Conservation (phyloP, 371 early-diverging fungal genomes). For the Circinella minor region DNA sequence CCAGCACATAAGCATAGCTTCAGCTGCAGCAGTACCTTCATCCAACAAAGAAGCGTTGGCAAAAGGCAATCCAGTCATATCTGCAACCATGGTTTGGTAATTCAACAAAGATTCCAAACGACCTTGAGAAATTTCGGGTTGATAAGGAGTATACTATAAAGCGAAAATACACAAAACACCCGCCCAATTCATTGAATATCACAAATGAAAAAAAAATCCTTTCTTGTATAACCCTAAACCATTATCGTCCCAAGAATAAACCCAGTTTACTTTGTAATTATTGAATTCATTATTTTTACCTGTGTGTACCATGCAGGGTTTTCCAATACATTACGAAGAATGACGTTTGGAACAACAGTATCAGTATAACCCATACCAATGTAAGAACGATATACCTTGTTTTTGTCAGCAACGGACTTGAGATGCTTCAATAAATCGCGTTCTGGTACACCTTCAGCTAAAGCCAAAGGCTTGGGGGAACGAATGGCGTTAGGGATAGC, state of each 20-base stretch:
- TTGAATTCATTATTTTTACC: slow-evolving; percentile 34
- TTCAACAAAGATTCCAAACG: slow-evolving; percentile 95
- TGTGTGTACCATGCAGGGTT: slow-evolving; percentile 98
- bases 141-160: slow-evolving; percentile 94
- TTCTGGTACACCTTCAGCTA: slow-evolving; percentile 77
- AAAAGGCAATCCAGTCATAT: slow-evolving; percentile 92
- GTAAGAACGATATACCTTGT: slow-evolving; percentile 88
- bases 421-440: slow-evolving; percentile 81
- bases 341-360: slow-evolving; percentile 90
- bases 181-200: neutral
- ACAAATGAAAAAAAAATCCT: neutral
- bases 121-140: slow-evolving; percentile 98
- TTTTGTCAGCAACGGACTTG: slow-evolving; percentile 83
- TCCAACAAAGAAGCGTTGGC: slow-evolving; percentile 96
- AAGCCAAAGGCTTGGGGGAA: slow-evolving; percentile 66
- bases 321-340: slow-evolving; percentile 94
- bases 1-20: slow-evolving; percentile 95
- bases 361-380: slow-evolving; percentile 96
- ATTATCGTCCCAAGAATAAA: too few relatives aligned
- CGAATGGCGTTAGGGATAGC: slow-evolving; percentile 88
- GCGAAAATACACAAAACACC: neutral
- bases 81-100: slow-evolving; percentile 94
- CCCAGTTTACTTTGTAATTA: neutral
- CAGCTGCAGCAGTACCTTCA: slow-evolving; percentile 98
- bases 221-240: neutral